phyloP scores from a whole-genome alignment of 2,329 filamentous ascomycete genomes.

The Nemania serpens region DNA sequence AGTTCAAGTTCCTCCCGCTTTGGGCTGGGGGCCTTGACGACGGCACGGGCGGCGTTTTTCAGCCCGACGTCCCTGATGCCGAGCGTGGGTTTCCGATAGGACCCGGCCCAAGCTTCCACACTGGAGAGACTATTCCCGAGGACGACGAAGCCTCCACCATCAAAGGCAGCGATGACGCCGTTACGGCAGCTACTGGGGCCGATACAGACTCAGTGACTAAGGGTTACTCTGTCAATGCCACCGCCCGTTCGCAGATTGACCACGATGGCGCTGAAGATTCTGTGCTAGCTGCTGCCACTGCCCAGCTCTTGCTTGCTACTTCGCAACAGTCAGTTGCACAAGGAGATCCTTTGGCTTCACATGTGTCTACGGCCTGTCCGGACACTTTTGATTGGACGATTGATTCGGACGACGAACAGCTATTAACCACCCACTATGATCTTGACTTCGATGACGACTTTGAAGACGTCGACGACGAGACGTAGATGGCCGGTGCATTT shows the following conservation, averaged over 20 bases:
- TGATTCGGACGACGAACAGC: slow-evolving; percentile 3
- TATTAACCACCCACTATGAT: not conserved
- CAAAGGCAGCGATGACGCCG: slow-evolving; percentile 22
- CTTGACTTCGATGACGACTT: not conserved
- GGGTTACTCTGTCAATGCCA: slow-evolving; percentile 13
- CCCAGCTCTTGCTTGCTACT: not conserved
- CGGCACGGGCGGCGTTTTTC: slow-evolving; percentile 54
- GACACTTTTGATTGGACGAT: slow-evolving; percentile 7
- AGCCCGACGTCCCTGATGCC: slow-evolving; percentile 40
- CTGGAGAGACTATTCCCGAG: slow-evolving; percentile 35
- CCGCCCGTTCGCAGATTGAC: not conserved
- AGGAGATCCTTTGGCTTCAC: not conserved
- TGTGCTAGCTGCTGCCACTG: not conserved
- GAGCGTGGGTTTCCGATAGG: slow-evolving; percentile 36
- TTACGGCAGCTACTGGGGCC: slow-evolving; percentile 18
- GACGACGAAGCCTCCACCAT: slow-evolving; percentile 27
- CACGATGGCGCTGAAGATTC: not conserved
- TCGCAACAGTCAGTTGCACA: not conserved
- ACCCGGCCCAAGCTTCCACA: slow-evolving; percentile 41
- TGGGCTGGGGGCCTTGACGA: slow-evolving; percentile 66
- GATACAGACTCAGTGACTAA: slow-evolving; percentile 27
- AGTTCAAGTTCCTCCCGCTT: slow-evolving; percentile 66
- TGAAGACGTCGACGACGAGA: not conserved
- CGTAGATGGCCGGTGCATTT: too few relatives aligned
- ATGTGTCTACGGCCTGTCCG: too few relatives aligned